Conservation (phyloP, 1,284 basidiomycete species). For the Singerocomus rubriflavus region DNA sequence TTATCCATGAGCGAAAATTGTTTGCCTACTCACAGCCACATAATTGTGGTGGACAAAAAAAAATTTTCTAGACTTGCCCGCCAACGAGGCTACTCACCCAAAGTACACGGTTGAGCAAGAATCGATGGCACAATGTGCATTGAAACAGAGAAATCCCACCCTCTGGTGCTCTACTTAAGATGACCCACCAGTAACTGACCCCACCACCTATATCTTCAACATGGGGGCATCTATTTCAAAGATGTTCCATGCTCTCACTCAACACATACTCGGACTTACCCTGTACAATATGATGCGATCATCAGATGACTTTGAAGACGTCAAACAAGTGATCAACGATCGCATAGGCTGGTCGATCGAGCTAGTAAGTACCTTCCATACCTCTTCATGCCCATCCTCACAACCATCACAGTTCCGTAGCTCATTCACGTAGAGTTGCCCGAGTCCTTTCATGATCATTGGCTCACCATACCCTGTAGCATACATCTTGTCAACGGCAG, state of each 20-base stretch:
- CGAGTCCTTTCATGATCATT: too few species aligned
- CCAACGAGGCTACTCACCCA: too few species aligned
- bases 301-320: constrained; percentile 22
- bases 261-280: constrained; percentile 10
- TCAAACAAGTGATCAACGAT: constrained; percentile 17
- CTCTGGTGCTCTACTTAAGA: background rate
- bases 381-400: background rate
- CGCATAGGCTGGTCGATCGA: constrained; percentile 25
- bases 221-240: constrained; percentile 7
- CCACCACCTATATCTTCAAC: too few species aligned
- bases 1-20: too few species aligned
- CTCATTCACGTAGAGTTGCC: constrained; percentile 26
- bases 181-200: too few species aligned
- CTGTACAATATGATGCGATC: constrained; percentile 17
- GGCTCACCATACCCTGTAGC: constrained; percentile 14
- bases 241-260: background rate
- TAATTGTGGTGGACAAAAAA: too few species aligned
- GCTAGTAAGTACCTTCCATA: constrained; percentile 11
- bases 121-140: too few species aligned
- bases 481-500: constrained; percentile 21
- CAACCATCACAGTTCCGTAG: constrained; percentile 22
- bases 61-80: too few species aligned
- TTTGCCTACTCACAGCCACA: too few species aligned
- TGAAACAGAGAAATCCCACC: background rate
- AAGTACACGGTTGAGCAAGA: too few species aligned